Evolutionary conservation across 2,329 filamentous ascomycete species (phyloP), one percentile per base, ranked within the genome.

Genomic region (Fusarium udum): DNA sequence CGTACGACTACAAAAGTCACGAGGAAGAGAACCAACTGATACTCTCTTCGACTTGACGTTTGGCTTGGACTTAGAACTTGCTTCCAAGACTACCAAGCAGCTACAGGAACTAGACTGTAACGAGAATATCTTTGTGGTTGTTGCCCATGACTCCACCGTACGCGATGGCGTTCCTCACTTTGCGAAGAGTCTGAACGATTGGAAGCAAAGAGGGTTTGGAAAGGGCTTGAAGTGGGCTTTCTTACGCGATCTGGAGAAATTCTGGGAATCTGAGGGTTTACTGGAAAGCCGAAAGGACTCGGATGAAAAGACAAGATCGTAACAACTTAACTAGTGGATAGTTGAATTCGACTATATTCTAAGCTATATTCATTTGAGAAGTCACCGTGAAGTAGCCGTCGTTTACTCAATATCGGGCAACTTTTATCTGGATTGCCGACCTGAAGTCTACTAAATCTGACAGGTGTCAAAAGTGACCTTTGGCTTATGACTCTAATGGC

Each of bases 111-210:
- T 76, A 40, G 74, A 76, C 31, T 76, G 74, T 5, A 49, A 76
- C 39, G 62, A 76, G 26, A 45, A 73, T 4, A 63, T 76, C 24
- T 76, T 76, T 58, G 60, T 76, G 20, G 43, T 76, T 22, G 55
- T 76, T 15, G 65, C 74, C 0, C 74, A 76, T 59, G 74, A 76
- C n/a, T 76, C 74, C 9, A 76, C 71, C 0, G 68, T 76, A 1
- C 56, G 74, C 9, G 74, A 76, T 61, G 74, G 74, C 4, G 74
- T 76, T n/a, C 51, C 74, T 12, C 74, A 76, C 40, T 76, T 76
- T 7, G 74, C 74, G 1, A 14, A 63, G 20, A 76, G 65, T 8
- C 11, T 76, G 2, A 76, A 76, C 26, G 58, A 68, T 60, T 76
- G 74, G 74, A 75, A 76, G n/a, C 40, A 26, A 9, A 65, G 20